Conservation (phyloP, 805 yeast genomes). For the Pichia phayaonensis region DNA sequence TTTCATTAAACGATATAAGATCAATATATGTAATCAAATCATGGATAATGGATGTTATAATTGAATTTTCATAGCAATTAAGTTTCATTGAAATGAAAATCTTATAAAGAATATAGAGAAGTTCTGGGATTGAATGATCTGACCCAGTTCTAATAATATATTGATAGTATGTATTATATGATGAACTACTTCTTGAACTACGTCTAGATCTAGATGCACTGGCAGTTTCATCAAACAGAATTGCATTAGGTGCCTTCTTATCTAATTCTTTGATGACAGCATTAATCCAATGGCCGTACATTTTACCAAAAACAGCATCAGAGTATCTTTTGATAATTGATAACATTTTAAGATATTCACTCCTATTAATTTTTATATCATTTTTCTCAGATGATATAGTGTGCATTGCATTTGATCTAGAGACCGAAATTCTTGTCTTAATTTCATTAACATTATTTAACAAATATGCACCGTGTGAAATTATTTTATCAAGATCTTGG, state of each 20-base stretch:
- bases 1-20: conserved; percentile 8
- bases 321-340: conserved; percentile 12
- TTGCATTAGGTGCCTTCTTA: conserved; percentile 6
- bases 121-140: conserved; percentile 8
- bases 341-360: conserved; percentile 10
- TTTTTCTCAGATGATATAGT: conserved; percentile 5
- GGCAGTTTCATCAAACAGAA: conserved; percentile 7
- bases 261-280: conserved; percentile 6
- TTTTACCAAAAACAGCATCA: conserved; percentile 12
- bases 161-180: conserved; percentile 2
- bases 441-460: conserved; percentile 10
- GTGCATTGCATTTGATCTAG: conserved; percentile 8
- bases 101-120: conserved; percentile 7
- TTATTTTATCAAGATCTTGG: conserved; percentile 5
- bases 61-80: conserved; percentile 6
- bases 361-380: conserved; percentile 4
- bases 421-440: conserved; percentile 1
- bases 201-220: not conserved
- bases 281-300: conserved; percentile 11
- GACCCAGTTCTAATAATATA: conserved; percentile 3
- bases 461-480: conserved; percentile 11
- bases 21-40: conserved; percentile 10
- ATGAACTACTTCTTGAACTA: not conserved
- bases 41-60: conserved; percentile 3
- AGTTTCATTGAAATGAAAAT: conserved; percentile 8